Conservation (phyloP, 2,329 filamentous ascomycete species). For the Chalara sp. region DNA sequence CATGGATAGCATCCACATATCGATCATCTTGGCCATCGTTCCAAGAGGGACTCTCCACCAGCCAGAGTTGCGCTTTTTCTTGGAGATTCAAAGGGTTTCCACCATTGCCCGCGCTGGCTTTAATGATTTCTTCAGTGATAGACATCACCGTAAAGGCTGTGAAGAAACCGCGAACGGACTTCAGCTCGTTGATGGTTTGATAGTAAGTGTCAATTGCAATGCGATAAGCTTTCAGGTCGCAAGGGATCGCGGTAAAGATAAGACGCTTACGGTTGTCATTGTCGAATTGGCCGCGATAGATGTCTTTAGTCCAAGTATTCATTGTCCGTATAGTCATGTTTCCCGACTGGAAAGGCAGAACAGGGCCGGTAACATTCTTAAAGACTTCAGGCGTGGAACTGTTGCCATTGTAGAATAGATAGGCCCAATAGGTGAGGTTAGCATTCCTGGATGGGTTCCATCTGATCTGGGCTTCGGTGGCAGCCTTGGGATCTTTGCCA, state of each 20-base stretch:
- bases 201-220: not conserved
- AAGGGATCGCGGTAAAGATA: not conserved
- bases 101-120: not conserved
- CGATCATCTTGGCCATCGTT: conserved; percentile 1
- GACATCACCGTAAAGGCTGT: conserved; percentile 3
- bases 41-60: conserved; percentile 4
- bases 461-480: conserved; percentile 1
- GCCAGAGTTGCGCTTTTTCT: not conserved
- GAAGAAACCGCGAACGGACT: not conserved
- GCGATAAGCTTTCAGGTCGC: not conserved
- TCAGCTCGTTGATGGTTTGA: not conserved
- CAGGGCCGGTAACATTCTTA: not conserved
- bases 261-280: conserved; percentile 1
- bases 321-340: not conserved
- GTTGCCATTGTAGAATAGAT: not conserved
- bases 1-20: not conserved
- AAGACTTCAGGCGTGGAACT: not conserved
- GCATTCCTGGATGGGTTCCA: not conserved
- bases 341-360: not conserved
- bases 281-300: not conserved
- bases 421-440: conserved; percentile 1
- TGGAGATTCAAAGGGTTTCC: not conserved
- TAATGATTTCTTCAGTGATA: not conserved
- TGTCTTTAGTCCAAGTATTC: not conserved
- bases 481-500: conserved; percentile 1